Conservation (phyloP, 768 basidiomycete genomes). For the Calocybe gangraenosa region DNA sequence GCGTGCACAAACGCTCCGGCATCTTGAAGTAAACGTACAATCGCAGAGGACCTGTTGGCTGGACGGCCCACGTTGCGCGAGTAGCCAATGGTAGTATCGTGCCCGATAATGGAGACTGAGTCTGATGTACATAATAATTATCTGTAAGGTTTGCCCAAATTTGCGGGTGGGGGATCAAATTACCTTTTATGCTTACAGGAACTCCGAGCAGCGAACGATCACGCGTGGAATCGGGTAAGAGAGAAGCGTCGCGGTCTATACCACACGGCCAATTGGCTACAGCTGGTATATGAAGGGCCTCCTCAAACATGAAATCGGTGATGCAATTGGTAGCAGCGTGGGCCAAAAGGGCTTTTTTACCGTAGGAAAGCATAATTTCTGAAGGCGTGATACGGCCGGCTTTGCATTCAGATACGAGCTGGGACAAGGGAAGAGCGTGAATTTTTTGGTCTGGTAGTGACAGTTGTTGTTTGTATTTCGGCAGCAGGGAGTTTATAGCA, state of each 20-base stretch:
- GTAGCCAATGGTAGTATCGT: conserved; percentile 61
- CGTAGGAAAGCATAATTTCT: conserved; percentile 46
- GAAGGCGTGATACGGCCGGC: conserved; percentile 36
- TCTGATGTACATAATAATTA: conserved; percentile 22
- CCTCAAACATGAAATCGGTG: conserved; percentile 59
- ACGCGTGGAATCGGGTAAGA: conserved; percentile 25
- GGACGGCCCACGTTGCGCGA: conserved; percentile 47
- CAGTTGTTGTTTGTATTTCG: conserved; percentile 35
- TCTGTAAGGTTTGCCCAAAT: neutral
- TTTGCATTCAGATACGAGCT: conserved; percentile 41
- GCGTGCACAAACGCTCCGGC: conserved; percentile 61
- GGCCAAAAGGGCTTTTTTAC: conserved; percentile 49
- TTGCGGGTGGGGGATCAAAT: conserved; percentile 9
- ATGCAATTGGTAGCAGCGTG: conserved; percentile 64
- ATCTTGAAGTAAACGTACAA: conserved; percentile 53
- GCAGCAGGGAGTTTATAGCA: conserved; percentile 36
- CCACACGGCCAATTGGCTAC: conserved; percentile 35
- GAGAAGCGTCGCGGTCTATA: conserved; percentile 29
- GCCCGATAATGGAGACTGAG: conserved; percentile 47
- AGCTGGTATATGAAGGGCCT: conserved; percentile 33
- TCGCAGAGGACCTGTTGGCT: conserved; percentile 40
- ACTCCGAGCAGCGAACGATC: conserved; percentile 58
- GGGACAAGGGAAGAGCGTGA: conserved; percentile 44
- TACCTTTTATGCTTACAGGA: conserved; percentile 67
- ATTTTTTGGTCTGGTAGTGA: conserved; percentile 41